A percentile compares a stretch with the other conserved stretches of the same genome.
These are phyloP conservation scores for Solanum corneliomulleri DNA, from an alignment of 257 asterid genomes.

Conservation along the genomic window DNA sequence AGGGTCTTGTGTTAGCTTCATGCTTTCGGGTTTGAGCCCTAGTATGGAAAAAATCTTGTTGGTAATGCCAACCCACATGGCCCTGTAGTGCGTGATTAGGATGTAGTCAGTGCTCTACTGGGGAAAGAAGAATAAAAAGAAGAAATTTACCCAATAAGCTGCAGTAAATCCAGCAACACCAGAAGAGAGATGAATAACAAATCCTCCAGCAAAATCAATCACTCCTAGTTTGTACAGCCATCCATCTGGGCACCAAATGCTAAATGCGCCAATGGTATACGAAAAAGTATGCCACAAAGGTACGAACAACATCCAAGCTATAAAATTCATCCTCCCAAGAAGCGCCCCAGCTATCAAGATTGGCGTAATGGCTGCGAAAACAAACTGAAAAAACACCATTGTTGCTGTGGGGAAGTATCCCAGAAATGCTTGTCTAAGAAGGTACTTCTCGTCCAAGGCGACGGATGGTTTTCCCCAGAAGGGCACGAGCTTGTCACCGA, in stretches of 20 bases:
- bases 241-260: constrained; percentile 46
- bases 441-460: constrained; percentile 25
- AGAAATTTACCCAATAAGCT: constrained; percentile 32
- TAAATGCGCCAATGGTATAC: constrained; percentile 43
- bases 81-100: too few species aligned
- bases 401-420: constrained; percentile 42
- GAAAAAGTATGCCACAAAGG: constrained; percentile 58
- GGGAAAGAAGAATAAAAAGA: too few species aligned
- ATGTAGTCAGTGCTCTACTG: too few species aligned
- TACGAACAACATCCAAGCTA: constrained; percentile 51
- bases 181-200: constrained; percentile 48
- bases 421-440: constrained; percentile 33
- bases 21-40: not conserved
- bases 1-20: not conserved
- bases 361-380: constrained; percentile 42
- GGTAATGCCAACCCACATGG: too few species aligned
- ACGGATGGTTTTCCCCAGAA: constrained; percentile 33
- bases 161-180: constrained; percentile 57
- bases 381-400: constrained; percentile 50
- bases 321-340: constrained; percentile 45
- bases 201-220: constrained; percentile 51
- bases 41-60: not conserved
- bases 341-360: constrained; percentile 41
- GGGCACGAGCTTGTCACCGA: constrained; percentile 19
- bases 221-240: constrained; percentile 50